Base-by-base conservation (phyloP, 176 grass and related monocot species). In the Poa pratensis region DNA sequence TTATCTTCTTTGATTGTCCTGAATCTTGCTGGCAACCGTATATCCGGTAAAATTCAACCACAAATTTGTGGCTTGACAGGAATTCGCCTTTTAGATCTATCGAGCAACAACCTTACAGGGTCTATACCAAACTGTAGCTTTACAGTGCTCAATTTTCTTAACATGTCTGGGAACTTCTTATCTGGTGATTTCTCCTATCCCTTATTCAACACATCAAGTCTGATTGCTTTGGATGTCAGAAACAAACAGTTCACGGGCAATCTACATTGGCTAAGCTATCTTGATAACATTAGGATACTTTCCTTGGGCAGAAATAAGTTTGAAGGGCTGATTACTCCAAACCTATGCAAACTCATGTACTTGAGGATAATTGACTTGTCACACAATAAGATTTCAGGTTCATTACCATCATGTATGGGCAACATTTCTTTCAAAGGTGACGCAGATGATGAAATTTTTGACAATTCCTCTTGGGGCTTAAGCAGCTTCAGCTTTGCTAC, bases 41-140 rank as follows among this genome's bases (percentile, higher is more conserved):
- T 86, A 24, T 59, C 60, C 0, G 60, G 83, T 1, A 15, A 69
- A 42, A 74, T 90, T 73, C 55, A 35, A 30, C 76, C 48, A 19
- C 10, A 20, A 1, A 22, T 84, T 27, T 90, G 84, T 3, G 75
- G 39, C 22, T 0, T 64, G 1, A 24, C 35, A 1, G 2, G 0
- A 0, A 7, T 90, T 19, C 0, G 0, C 0, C 1, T 77, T 3
- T 51, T 90, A 9, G 88, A 90, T 34, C 43, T 90, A 15, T 90
- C 88, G 9, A 6, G 55, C 9, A 92, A 92, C 10, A 70, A 52
- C 0, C 34, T 92, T 26, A 79, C 57, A 11, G 86, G 86, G 52
- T 3, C 27, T 30, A 12, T 73, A 65, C 88, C 88, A 43, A 65
- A 28, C 19, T 79, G 50, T 23, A 46, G 2, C 45, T 46, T 46